A percentile compares a stretch with the other conserved stretches of the same genome.
Evolutionary conservation across 2,329 filamentous ascomycete genomes (phyloP).

Genomic region (Cladophialophora psammophila): DNA sequence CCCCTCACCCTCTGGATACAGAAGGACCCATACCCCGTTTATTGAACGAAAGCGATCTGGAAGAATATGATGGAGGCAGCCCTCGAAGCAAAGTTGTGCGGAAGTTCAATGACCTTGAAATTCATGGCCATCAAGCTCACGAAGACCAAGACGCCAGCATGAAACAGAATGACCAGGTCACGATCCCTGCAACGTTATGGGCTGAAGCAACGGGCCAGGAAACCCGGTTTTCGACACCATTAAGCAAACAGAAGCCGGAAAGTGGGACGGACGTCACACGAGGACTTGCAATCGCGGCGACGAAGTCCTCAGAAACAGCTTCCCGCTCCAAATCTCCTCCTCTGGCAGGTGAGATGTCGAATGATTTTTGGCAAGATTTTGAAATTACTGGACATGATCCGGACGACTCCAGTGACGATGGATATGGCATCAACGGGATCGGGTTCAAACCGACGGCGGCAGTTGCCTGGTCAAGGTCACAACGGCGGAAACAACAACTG

Average conservation of each 20-base stretch:
- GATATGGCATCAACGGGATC: conserved; percentile 69
- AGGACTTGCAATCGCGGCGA: not conserved
- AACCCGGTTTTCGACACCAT: not conserved
- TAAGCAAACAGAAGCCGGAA: not conserved
- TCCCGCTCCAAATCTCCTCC: conserved; percentile 46
- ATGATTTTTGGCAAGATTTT: conserved; percentile 62
- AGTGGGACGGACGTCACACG: not conserved
- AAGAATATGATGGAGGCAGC: conserved; percentile 27
- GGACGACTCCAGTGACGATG: conserved; percentile 66
- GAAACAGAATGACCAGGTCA: not conserved
- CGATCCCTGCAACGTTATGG: too few species aligned
- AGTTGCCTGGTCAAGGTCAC: conserved; percentile 63
- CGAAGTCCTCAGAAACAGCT: not conserved
- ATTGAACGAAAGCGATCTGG: conserved; percentile 20
- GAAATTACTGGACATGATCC: conserved; percentile 69
- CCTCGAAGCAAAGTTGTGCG: conserved; percentile 33
- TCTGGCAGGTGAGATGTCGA: conserved; percentile 39
- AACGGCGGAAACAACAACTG: conserved; percentile 65
- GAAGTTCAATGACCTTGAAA: conserved; percentile 42
- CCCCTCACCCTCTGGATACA: conserved; percentile 27
- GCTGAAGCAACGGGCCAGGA: not conserved
- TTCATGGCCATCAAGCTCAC: conserved; percentile 13
- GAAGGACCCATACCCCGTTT: conserved; percentile 14
- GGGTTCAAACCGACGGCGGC: conserved; percentile 69
- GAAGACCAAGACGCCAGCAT: not conserved